These are phyloP conservation scores for Alloascoidea africana DNA, from an alignment of 805 yeast species.

Conservation along the genomic window DNA sequence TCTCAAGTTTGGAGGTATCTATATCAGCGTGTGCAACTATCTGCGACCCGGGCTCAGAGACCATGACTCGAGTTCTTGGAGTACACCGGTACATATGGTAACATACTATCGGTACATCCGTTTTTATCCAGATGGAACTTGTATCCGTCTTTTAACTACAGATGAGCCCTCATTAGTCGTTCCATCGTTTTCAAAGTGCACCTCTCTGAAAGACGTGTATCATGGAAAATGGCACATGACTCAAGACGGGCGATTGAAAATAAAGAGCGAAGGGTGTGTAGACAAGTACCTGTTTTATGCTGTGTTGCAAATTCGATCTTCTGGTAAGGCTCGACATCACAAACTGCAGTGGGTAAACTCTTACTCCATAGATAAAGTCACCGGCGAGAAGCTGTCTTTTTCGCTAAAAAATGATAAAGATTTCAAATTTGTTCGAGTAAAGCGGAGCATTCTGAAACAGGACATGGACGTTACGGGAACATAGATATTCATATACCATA, in stretches of 20 bases:
- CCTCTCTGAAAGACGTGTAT: slow-evolving; percentile 21
- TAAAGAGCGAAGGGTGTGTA: slow-evolving; percentile 42
- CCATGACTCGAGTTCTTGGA: slow-evolving; percentile 32
- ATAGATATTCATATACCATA: neutral
- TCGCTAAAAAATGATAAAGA: slow-evolving; percentile 60
- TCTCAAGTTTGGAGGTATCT: slow-evolving; percentile 67
- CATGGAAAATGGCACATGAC: slow-evolving; percentile 44
- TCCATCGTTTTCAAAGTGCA: slow-evolving; percentile 27
- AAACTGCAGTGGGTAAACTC: slow-evolving; percentile 60
- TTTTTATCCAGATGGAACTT: slow-evolving; percentile 66
- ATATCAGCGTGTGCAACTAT: slow-evolving; percentile 74
- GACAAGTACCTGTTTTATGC: slow-evolving; percentile 50
- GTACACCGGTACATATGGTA: slow-evolving; percentile 65
- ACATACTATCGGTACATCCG: slow-evolving; percentile 80
- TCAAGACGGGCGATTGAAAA: slow-evolving; percentile 31
- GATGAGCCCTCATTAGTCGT: slow-evolving; percentile 60
- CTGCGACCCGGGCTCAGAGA: slow-evolving; percentile 69
- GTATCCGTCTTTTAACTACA: slow-evolving; percentile 53
- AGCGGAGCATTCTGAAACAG: neutral
- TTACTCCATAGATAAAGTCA: slow-evolving; percentile 37
- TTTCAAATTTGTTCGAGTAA: slow-evolving; percentile 34
- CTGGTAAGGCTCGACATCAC: slow-evolving; percentile 51
- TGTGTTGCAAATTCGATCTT: slow-evolving; percentile 38
- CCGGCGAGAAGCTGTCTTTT: slow-evolving; percentile 39
- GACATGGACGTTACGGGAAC: neutral